Evolutionary conservation across 805 yeast species (phyloP).

Genomic region (Metschnikowia picachoensis): DNA sequence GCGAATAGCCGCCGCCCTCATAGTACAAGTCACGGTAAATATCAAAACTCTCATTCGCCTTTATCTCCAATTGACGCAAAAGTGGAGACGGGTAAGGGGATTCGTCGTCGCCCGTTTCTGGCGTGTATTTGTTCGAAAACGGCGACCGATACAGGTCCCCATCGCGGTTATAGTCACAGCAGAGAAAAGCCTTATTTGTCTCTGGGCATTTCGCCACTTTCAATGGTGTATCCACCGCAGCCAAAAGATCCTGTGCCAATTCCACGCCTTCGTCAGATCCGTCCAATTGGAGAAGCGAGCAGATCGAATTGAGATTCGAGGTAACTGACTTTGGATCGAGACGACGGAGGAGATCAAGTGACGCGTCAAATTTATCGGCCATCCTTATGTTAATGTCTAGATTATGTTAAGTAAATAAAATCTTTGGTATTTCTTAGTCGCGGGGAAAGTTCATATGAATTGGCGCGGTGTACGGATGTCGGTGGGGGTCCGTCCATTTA

Average conservation of each 20-base stretch:
- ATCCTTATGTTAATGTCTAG: conserved; percentile 3
- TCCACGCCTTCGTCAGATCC: conserved; percentile 34
- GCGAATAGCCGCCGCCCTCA: conserved; percentile 82
- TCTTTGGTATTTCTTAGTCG: not conserved
- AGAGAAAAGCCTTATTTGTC: conserved; percentile 64
- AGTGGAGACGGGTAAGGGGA: conserved; percentile 63
- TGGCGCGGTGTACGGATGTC: not conserved
- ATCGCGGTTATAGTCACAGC: conserved; percentile 94
- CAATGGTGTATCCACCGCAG: conserved; percentile 86
- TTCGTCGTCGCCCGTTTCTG: conserved; percentile 43
- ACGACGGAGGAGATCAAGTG: conserved; percentile 73
- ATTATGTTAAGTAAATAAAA: not conserved
- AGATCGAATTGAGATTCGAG: conserved; percentile 41
- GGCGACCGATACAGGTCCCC: conserved; percentile 92
- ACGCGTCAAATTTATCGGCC: conserved; percentile 62
- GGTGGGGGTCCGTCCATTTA: not conserved
- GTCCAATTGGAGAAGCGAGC: conserved; percentile 39
- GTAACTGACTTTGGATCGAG: conserved; percentile 62
- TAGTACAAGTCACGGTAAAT: conserved; percentile 90
- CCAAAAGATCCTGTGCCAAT: conserved; percentile 80
- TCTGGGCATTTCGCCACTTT: conserved; percentile 45
- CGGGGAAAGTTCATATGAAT: not conserved
- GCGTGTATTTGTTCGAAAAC: conserved; percentile 75
- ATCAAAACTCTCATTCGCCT: conserved; percentile 88
- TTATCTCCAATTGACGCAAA: conserved; percentile 69